Evolutionary conservation across 768 basidiomycete genomes (phyloP), one percentile per base, ranked within the genome.

Genomic region (Phlegmacium glaucopus): DNA sequence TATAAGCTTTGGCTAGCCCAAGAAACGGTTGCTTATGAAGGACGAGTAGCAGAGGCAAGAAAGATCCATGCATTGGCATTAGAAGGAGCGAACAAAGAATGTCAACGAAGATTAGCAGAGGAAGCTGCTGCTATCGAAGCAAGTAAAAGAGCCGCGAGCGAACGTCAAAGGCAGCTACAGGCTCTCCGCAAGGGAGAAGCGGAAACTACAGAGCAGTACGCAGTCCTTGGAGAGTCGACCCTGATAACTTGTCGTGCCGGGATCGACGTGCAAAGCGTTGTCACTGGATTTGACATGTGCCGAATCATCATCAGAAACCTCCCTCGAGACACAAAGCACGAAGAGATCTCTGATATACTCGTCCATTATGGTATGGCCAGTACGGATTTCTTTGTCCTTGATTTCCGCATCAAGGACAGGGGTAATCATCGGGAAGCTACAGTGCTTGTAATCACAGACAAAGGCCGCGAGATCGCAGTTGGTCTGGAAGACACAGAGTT

Each of bases 281-380:
- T 78, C 22, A 66, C 74, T 13, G 79, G 78, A 4, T 82, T 79
- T 50, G 77, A 83, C 35, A 71, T 75, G 6, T 77, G 75, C 54
- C 67, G 68, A 9, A 59, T 83, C 18, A 71, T 58, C 2, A 61
- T 83, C 39, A 66, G 62, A 42, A 73, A 74, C 47, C 63, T 83
- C 26, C 77, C 80, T 0, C 38, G 47, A 16, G 61, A 75, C 30
- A 66, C 67, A 3, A 70, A 60, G 34, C 58, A 56, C 4, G 51
- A 60, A 4, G 77, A 81, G 36, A 60, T 83, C 10, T 61, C 49
- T 6, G 63, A 65, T 0, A 61, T 82, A 6, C 72, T 82, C 46
- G 56, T 59, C 4, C 63, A 64, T 28, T 76, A 76, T 25, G 77
- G 75, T 13, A 47, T 76, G 12, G 65, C 68, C 15, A 47, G 52